Conservation (phyloP, 192 early-diverging fungal genomes). For the Linnemannia hyalina region DNA sequence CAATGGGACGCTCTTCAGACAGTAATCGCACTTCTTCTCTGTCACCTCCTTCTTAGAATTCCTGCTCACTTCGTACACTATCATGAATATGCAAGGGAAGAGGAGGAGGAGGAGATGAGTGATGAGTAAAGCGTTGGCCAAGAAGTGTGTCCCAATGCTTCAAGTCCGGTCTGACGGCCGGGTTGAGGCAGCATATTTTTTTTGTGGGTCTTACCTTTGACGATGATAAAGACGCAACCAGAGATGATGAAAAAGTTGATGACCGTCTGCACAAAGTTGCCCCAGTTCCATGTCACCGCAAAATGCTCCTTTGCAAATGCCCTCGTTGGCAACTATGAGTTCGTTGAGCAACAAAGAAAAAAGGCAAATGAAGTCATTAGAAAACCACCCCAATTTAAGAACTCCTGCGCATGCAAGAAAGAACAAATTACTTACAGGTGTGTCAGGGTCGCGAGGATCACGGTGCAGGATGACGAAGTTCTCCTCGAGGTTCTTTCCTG, state of each 20-base stretch:
- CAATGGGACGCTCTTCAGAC: conserved; percentile 33
- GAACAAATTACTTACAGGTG: background rate
- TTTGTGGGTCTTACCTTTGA: conserved; percentile 56
- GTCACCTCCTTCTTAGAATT: conserved; percentile 32
- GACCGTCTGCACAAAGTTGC: conserved; percentile 71
- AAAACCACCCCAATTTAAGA: no score
- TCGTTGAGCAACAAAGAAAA: background rate
- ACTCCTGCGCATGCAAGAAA: background rate
- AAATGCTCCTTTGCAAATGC: conserved; percentile 55
- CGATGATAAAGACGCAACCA: conserved; percentile 68
- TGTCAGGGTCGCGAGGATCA: conserved; percentile 35
- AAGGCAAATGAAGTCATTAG: background rate
- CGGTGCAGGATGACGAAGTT: conserved; percentile 53
- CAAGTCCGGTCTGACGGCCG: background rate
- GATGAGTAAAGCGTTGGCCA: background rate
- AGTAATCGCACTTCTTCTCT: conserved; percentile 55
- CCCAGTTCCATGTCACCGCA: conserved; percentile 70
- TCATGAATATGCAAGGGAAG: background rate
- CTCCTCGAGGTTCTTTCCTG: conserved; percentile 59
- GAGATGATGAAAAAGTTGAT: conserved; percentile 77
- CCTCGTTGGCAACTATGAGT: conserved; percentile 19
- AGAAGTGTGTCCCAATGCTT: background rate
- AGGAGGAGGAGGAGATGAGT: background rate
- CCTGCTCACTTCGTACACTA: conserved; percentile 37
- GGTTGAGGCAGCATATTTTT: background rate